These are phyloP conservation scores for Beauveria brongniartii DNA, from an alignment of 2,329 filamentous ascomycete species.

Conservation along the genomic window DNA sequence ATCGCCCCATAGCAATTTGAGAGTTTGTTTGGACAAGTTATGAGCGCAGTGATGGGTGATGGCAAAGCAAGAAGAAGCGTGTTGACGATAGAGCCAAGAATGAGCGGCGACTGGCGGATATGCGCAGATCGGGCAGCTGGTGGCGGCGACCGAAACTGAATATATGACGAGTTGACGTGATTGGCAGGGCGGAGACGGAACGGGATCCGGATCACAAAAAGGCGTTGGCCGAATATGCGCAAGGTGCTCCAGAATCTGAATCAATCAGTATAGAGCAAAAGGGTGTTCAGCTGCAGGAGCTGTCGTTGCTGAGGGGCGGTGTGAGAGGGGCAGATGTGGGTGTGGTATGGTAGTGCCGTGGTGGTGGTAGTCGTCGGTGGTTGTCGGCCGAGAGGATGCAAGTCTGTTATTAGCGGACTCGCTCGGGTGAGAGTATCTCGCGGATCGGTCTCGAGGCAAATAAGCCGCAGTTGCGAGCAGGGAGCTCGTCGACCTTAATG, in stretches of 20 bases:
- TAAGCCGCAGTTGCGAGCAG: neutral
- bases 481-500: neutral
- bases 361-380: neutral
- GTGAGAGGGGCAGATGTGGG: neutral
- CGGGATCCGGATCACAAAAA: neutral
- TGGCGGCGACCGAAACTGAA: constrained; percentile 1
- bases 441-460: neutral
- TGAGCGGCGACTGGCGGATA: neutral
- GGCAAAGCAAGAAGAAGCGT: neutral
- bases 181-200: constrained; percentile 4
- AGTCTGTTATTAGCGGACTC: neutral
- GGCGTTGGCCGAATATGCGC: neutral
- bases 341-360: neutral
- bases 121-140: constrained; percentile 2
- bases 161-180: constrained; percentile 1
- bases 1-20: constrained; percentile 6
- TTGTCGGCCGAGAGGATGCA: constrained; percentile 5
- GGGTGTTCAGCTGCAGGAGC: neutral
- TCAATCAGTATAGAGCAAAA: neutral
- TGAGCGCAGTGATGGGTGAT: neutral
- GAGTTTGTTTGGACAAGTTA: neutral
- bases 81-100: neutral
- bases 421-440: neutral
- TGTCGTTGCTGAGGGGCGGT: constrained; percentile 4
- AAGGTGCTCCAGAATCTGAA: neutral